Evolutionary conservation across 192 early-diverging fungal genomes (phyloP), one percentile per base, ranked within the genome.

Genomic region (Entomortierella chlamydospora): DNA sequence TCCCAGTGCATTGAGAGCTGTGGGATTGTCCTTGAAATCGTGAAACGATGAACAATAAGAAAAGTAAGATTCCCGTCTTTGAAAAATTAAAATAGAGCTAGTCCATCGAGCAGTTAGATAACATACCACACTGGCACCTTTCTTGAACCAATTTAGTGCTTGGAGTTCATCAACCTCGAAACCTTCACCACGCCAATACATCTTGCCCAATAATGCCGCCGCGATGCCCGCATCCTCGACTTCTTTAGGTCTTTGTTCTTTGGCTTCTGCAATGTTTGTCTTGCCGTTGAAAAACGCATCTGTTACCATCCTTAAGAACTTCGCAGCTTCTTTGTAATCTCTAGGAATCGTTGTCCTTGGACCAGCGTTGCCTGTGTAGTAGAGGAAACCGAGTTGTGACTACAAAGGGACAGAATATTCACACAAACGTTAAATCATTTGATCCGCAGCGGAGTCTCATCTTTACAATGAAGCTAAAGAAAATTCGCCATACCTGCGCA

Each of bases 171-270:
- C 83, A 26, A 70, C 72, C 1, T 73, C 30, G 34, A 90, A 90
- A 29, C 95, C 95, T 70, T 98, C 97, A 29, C 97, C 98, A 33
- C 98, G 89, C 91, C 89, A 89, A 68, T 93, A 91, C 97, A 99
- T 98, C 29, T 85, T 70, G 0, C 97, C 98, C 23, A 95, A 64
- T 76, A 91, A 89, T 7, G 93, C 92, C 12, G 95, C 92, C 0
- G 96, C 93, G 61, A 92, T 72, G 8, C 91, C 91, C 17, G 91
- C 92, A 12, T 83, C 73, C 5, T 81, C 63, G 4, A 72, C 85
- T 41, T 53, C 73, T 4, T 22, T 18, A 2, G 52, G 20, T n/a
- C 12, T 52, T 33, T 20, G 66, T 9, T 72, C 41, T 50, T n/a
- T 54, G 23, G 54, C 43, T 15, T 74, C 50, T 54, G 64, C 37